These are phyloP conservation scores for Yarrowia osloensis DNA, from an alignment of 805 yeast species.

Conservation along the genomic window DNA sequence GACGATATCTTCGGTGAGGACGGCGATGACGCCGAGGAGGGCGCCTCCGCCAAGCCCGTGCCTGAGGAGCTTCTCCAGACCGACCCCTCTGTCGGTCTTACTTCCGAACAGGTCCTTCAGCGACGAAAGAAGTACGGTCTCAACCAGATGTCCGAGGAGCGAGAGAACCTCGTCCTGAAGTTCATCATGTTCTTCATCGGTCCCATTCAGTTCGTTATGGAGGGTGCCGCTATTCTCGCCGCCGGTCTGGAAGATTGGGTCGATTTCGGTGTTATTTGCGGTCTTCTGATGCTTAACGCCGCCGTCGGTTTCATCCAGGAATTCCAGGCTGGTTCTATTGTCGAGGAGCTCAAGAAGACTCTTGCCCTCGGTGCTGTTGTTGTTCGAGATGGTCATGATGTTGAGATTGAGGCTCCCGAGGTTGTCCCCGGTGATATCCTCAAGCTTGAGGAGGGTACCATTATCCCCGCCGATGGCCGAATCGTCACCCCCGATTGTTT, in stretches of 20 bases:
- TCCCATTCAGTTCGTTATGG: conserved; percentile 97
- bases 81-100: conserved; percentile 74
- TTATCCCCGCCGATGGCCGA: conserved; percentile 92
- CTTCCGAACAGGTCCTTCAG: conserved; percentile 71
- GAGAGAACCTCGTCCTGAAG: conserved; percentile 75
- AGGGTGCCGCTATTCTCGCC: conserved; percentile 91
- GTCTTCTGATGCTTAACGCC: conserved; percentile 82
- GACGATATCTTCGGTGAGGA: conserved; percentile 48
- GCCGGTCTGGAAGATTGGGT: conserved; percentile 98
- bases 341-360: conserved; percentile 93
- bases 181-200: conserved; percentile 87
- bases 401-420: conserved; percentile 78
- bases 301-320: conserved; percentile 95
- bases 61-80: conserved; percentile 86
- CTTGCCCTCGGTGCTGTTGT: conserved; percentile 86
- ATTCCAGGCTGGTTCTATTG: conserved; percentile 97
- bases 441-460: conserved; percentile 90
- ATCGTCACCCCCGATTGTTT: conserved; percentile 80
- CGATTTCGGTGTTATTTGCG: conserved; percentile 96
- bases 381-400: conserved; percentile 75
- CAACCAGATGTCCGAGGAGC: conserved; percentile 88
- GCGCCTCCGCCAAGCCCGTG: conserved; percentile 68
- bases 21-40: conserved; percentile 46
- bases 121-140: conserved; percentile 90
- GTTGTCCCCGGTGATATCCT: conserved; percentile 94